A percentile compares a stretch with the other conserved stretches of the same genome.
Conservation (phyloP, 352 stramenopile species). For the Globisporangium echinulatum region DNA sequence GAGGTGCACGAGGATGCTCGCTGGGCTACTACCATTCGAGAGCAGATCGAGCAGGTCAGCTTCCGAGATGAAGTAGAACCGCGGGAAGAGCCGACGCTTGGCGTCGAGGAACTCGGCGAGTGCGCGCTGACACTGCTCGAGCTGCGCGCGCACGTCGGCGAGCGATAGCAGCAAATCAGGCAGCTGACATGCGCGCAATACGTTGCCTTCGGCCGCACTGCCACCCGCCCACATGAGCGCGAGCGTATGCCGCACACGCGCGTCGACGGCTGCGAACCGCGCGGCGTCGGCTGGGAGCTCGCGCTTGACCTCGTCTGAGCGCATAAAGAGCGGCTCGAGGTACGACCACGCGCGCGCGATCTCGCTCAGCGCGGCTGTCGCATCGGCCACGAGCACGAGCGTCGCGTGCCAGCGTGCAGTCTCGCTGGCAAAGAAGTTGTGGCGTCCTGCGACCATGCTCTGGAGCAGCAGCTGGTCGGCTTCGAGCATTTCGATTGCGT, state of each 20-base stretch:
- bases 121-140: slow-evolving; percentile 92
- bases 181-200: slow-evolving; percentile 72
- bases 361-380: slow-evolving; percentile 81
- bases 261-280: slow-evolving; percentile 87
- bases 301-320: slow-evolving; percentile 92
- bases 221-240: slow-evolving; percentile 64
- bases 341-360: slow-evolving; percentile 96
- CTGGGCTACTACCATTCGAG: slow-evolving; percentile 87
- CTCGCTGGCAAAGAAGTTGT: slow-evolving; percentile 65
- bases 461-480: slow-evolving; percentile 93
- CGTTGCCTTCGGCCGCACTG: slow-evolving; percentile 48
- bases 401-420: slow-evolving; percentile 49
- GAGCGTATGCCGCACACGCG: slow-evolving; percentile 61
- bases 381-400: slow-evolving; percentile 77
- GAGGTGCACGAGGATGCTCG: slow-evolving; percentile 88
- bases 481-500: slow-evolving; percentile 93
- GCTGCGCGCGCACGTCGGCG: slow-evolving; percentile 59
- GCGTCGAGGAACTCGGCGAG: slow-evolving; percentile 94
- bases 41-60: slow-evolving; percentile 92
- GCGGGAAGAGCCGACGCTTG: slow-evolving; percentile 88
- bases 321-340: slow-evolving; percentile 93
- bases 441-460: slow-evolving; percentile 80
- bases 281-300: slow-evolving; percentile 89
- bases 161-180: slow-evolving; percentile 71
- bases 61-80: slow-evolving; percentile 96